Evolutionary conservation across 164 flowering plant genomes (phyloP), one percentile per base, ranked within the genome.

Genomic region (Vitis labrusca): DNA sequence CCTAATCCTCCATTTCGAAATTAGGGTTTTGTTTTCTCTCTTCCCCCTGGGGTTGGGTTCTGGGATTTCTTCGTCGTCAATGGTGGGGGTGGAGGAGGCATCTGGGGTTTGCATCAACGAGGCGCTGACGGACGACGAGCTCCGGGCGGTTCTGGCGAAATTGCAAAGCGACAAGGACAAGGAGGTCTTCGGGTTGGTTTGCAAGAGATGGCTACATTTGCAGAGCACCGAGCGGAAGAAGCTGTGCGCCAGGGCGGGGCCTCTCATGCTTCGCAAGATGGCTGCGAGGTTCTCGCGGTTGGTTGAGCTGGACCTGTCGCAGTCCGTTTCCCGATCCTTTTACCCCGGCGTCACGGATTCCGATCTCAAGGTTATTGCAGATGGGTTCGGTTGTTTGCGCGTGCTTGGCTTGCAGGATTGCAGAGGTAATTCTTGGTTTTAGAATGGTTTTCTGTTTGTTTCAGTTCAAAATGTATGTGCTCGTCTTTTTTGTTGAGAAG

Each of bases 191-290:
- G 92, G 94, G 1, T 76, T 96, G 56, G 99, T 93, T 4, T 96
- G 99, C 82, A 93, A 91, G 83, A 69, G 94, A 70, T 96, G 99
- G 99, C 79, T 95, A 53, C 69, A 59, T 50, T 62, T 95, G 67
- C 98, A 93, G 85, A 95, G 98, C 85, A 78, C 92, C 13, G 92
- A 91, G 69, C 75, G 97, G 84, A 87, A 75, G 85, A 90, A 78
- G 84, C 91, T 96, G 16, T 80, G 88, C n/a, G 94, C 84, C 3
- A 89, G 98, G 2, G 98, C 99, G 1, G 98, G 98, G 1, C 91
- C 95, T 10, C 82, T 84, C 66, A 90, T 88, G 97, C 97, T 96
- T 19, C 73, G 71, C 17, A 86, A 78, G 68, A 75, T 96, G 80
- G 95, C 95, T 5, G 82, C 79, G 8, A 76, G 99, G 60, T 96